A percentile compares a stretch with the other conserved stretches of the same genome.
Conservation (phyloP, 148 eudicot genomes). For the Dysphania ambrosioides region DNA sequence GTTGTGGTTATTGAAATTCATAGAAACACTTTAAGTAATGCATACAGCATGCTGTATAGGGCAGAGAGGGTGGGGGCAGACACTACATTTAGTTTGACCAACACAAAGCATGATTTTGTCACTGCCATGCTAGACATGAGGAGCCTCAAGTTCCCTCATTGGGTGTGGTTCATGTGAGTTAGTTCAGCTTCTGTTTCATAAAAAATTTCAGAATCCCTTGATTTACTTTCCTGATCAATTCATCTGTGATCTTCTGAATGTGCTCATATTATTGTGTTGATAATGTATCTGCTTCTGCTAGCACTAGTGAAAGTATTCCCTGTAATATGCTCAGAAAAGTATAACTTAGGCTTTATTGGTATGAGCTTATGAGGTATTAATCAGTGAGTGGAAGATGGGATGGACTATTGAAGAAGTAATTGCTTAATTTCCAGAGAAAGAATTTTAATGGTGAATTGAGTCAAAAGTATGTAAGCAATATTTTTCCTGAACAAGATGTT, state of each 20-base stretch:
- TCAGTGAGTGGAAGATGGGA: background rate
- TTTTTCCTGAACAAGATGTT: background rate
- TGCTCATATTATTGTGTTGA: background rate
- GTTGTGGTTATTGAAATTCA: background rate
- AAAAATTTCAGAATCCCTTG: constrained; percentile 6
- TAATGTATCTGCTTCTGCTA: background rate
- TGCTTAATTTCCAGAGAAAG: background rate
- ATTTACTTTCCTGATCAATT: background rate
- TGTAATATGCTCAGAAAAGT: background rate
- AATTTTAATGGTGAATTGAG: background rate
- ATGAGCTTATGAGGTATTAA: background rate
- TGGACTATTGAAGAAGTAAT: background rate
- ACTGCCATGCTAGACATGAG: no score
- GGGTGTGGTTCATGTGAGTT: constrained; percentile 36
- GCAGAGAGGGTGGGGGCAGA: no score
- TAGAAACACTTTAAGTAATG: background rate
- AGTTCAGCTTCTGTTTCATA: background rate
- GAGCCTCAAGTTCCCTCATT: constrained; percentile 37
- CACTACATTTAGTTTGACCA: no score
- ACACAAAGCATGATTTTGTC: no score
- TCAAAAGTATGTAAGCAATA: background rate
- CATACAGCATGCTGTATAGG: background rate
- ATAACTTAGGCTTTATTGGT: background rate
- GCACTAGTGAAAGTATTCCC: background rate
- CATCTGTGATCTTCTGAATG: constrained; percentile 9